Conservation (phyloP, 306 rosid species). For the Gynostemma pentaphyllum region DNA sequence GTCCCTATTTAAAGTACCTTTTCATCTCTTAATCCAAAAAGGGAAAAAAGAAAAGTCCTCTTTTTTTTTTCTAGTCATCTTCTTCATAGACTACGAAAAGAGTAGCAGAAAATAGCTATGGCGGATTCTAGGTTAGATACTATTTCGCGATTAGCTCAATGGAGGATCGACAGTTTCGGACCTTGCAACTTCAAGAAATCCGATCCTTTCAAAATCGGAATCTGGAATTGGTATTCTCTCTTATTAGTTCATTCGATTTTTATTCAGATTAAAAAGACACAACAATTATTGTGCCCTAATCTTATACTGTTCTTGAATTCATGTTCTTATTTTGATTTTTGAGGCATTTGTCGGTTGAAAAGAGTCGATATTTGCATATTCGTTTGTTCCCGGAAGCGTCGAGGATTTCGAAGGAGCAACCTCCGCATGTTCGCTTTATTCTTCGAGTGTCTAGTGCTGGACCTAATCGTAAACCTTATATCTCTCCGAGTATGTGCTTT, state of each 20-base stretch:
- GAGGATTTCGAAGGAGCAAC: slow-evolving; percentile 50
- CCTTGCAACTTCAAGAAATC: slow-evolving; percentile 56
- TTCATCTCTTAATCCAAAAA: too few relatives aligned
- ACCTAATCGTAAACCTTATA: slow-evolving; percentile 36
- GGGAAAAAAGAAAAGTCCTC: too few relatives aligned
- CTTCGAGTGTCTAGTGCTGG: slow-evolving; percentile 51
- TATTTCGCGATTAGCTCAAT: slow-evolving; percentile 62
- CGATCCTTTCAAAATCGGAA: slow-evolving; percentile 72
- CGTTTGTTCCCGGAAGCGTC: slow-evolving; percentile 80
- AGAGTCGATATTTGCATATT: slow-evolving; percentile 51
- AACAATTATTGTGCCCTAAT: not conserved
- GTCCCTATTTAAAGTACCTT: too few relatives aligned
- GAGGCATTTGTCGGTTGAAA: slow-evolving; percentile 58
- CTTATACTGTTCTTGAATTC: not conserved
- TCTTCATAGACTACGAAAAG: not conserved
- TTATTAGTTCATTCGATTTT: not conserved
- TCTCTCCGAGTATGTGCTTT: slow-evolving; percentile 49
- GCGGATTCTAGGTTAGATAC: slow-evolving; percentile 58
- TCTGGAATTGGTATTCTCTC: slow-evolving; percentile 66
- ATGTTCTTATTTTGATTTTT: slow-evolving; percentile 8
- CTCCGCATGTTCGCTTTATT: slow-evolving; percentile 65
- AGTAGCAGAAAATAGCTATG: slow-evolving; percentile 22
- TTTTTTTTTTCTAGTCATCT: not conserved
- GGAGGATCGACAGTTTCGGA: slow-evolving; percentile 75
- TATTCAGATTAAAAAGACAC: not conserved